Percentiles rank a stretch among this genome's conserved stretches.
Evolutionary conservation across 2,329 filamentous ascomycete genomes (phyloP).

Genomic region (Corinectria fuckeliana): DNA sequence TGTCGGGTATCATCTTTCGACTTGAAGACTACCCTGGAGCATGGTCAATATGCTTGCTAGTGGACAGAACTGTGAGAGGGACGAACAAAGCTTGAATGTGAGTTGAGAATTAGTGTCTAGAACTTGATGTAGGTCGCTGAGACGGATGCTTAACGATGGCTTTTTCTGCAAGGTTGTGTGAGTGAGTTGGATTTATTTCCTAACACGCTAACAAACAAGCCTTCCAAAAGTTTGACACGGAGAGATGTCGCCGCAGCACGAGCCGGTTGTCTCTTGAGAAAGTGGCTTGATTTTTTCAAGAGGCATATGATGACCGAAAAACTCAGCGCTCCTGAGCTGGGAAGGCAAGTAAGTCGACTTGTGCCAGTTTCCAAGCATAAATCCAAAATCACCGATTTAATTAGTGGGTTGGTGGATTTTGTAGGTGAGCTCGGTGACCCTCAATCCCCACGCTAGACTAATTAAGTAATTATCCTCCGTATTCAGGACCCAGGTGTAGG

Average conservation of each 20-base stretch:
- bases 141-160: neutral
- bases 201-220: neutral
- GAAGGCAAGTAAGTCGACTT: neutral
- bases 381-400: constrained; percentile 28
- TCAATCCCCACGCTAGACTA: constrained; percentile 4
- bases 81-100: neutral
- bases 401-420: constrained; percentile 38
- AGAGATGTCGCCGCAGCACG: neutral
- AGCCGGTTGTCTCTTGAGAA: neutral
- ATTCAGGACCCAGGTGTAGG: constrained; percentile 4
- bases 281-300: neutral
- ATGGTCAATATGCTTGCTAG: neutral
- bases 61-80: neutral
- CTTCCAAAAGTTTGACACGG: neutral
- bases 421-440: constrained; percentile 32
- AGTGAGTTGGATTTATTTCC: neutral
- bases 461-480: no score
- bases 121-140: neutral
- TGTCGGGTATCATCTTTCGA: constrained; percentile 54
- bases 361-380: constrained; percentile 21
- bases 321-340: neutral
- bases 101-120: neutral
- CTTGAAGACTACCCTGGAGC: constrained; percentile 30
- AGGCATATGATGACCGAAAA: neutral
- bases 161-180: neutral